Base-by-base conservation (phyloP, 805 yeast genomes). In the Hanseniaspora osmophila region DNA sequence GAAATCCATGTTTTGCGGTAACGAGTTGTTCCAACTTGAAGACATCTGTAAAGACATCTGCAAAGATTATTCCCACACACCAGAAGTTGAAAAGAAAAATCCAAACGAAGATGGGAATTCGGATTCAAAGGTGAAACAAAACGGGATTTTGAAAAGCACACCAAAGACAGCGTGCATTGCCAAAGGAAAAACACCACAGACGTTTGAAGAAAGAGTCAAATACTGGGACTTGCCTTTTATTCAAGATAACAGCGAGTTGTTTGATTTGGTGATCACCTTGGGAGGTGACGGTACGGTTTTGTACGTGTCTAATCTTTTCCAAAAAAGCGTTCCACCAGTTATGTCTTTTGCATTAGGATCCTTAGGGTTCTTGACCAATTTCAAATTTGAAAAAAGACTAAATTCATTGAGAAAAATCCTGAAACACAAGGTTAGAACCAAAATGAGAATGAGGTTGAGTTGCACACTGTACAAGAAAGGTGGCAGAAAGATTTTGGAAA, bases 201-300 rank as follows among this genome's bases (percentile, higher is more conserved):
- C 65, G 44, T 70, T 76, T 27, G 52, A 60, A 41, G 59, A 32
- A 32, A 6, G 35, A 12, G 68, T 40, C 61, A 73, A 70, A 54
- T 83, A 72, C 61, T 88, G 96, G 96, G 72, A 73, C 44, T 73
- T 77, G 43, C 70, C 70, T 16, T 66, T 80, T 45, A 73, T 84
- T 11, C 54, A 62, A 47, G 43, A 58, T 42, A 49, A 58, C 45
- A 58, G 59, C n/a, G 69, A 72, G 33, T 55, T 67, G 41, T 75
- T 78, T 51, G 97, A 90, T 60, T 66, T 88, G 48, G 80, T 86
- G 2, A 75, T 90, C 40, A 85, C 97, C 0, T 68, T 92, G 9
- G 98, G 98, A 19, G 98, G 98, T 15, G 98, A 92, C 58, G 97
- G 98, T 9, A 92, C 98, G 0, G 95, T 90, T 42, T 66, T 90